Conservation (phyloP, 2,329 filamentous ascomycete species). For the Cadophora gregata region DNA sequence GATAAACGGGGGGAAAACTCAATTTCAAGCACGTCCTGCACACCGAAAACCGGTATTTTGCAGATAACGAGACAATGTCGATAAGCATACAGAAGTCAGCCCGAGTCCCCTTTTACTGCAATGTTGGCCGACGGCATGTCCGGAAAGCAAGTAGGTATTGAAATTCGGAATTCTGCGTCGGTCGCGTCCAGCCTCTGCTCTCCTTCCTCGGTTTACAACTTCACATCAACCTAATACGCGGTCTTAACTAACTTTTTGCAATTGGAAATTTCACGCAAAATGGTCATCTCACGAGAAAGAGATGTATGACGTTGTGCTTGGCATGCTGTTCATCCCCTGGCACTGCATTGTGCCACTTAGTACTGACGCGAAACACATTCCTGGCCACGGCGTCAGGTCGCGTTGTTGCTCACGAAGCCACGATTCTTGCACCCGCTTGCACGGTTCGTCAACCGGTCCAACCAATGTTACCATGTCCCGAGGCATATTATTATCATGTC, state of each 20-base stretch:
- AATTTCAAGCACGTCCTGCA: conserved; percentile 19
- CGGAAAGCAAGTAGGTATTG: conserved; percentile 16
- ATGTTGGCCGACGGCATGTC: conserved; percentile 12
- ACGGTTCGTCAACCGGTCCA: conserved; percentile 14
- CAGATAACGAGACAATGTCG: conserved; percentile 24
- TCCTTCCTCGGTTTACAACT: neutral
- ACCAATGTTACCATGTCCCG: neutral
- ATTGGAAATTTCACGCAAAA: neutral
- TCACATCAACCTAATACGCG: neutral
- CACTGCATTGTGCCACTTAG: conserved; percentile 23
- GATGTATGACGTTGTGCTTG: conserved; percentile 29
- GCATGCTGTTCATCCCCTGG: conserved; percentile 2
- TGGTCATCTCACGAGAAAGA: conserved; percentile 17
- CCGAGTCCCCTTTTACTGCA: conserved; percentile 23
- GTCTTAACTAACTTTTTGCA: no score
- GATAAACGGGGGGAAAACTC: conserved; percentile 21
- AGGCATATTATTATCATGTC: neutral
- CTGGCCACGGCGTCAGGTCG: conserved; percentile 18
- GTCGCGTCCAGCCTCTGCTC: neutral
- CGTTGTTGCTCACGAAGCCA: conserved; percentile 16
- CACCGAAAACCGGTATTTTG: conserved; percentile 23
- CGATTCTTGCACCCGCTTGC: conserved; percentile 3
- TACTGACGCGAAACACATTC: conserved; percentile 23
- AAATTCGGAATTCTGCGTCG: neutral
- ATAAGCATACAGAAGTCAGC: conserved; percentile 18